phyloP scores from a whole-genome alignment of 2,329 filamentous ascomycete genomes.

The Clonostachys solani region DNA sequence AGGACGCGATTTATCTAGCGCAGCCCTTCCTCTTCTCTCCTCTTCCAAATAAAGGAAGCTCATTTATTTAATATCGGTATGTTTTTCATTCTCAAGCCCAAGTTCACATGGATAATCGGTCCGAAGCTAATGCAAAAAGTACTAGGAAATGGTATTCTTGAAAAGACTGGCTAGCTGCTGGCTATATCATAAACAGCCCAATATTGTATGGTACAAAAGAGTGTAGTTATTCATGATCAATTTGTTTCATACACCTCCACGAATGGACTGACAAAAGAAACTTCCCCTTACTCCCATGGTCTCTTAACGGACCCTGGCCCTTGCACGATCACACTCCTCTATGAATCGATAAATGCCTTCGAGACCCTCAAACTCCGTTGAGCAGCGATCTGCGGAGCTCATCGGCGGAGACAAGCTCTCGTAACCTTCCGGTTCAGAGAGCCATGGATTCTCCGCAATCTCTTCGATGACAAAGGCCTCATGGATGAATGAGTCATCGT shows the following conservation, averaged over 20 bases:
- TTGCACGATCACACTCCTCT: conserved; percentile 49
- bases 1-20: too few relatives aligned
- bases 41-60: too few relatives aligned
- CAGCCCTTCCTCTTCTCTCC: too few relatives aligned
- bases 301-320: conserved; percentile 22
- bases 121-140: too few relatives aligned
- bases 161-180: background rate
- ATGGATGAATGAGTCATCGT: conserved; percentile 26
- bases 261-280: background rate
- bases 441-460: conserved; percentile 40
- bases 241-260: background rate
- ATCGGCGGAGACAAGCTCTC: conserved; percentile 42
- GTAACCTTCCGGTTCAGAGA: conserved; percentile 42
- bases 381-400: conserved; percentile 38
- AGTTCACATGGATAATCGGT: too few relatives aligned
- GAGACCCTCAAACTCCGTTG: conserved; percentile 48
- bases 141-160: conserved; percentile 9
- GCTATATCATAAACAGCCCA: background rate
- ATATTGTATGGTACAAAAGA: conserved; percentile 10
- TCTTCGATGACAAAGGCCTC: conserved; percentile 37
- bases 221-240: conserved; percentile 7
- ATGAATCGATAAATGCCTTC: conserved; percentile 55
- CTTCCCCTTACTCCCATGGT: background rate
- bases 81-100: too few relatives aligned
- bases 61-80: too few relatives aligned